Evolutionary conservation across 1,284 basidiomycete genomes (phyloP).

Genomic region (Cerioporus squamosus): DNA sequence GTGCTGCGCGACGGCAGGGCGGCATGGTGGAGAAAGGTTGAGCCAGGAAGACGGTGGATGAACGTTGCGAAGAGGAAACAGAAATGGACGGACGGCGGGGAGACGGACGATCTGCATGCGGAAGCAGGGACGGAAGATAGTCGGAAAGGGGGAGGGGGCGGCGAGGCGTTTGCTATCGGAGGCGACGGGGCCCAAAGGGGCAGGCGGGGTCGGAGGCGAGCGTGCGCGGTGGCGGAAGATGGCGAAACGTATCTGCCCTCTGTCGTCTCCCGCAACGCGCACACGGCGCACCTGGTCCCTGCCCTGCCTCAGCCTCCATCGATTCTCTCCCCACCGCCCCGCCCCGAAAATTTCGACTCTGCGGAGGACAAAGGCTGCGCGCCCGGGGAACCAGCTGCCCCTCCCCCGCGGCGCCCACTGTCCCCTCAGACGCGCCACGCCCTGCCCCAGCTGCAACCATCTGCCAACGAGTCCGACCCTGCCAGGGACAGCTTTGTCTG

Average conservation of each 20-base stretch:
- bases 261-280: background rate
- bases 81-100: conserved; percentile 3
- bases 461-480: conserved; percentile 1
- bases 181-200: conserved; percentile 7
- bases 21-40: background rate
- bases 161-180: conserved; percentile 16
- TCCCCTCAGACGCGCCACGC: background rate
- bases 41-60: background rate
- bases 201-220: conserved; percentile 1
- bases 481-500: background rate
- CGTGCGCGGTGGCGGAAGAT: conserved; percentile 15
- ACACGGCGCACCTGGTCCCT: background rate
- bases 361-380: background rate
- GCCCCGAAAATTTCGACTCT: conserved; percentile 1
- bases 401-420: background rate
- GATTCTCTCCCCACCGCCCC: conserved; percentile 4
- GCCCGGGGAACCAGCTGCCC: background rate
- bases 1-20: background rate
- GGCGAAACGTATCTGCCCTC: conserved; percentile 24
- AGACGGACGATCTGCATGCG: conserved; percentile 8
- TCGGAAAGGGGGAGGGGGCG: conserved; percentile 19
- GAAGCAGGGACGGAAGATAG: conserved; percentile 18
- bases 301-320: too few species aligned
- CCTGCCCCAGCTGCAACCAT: conserved; percentile 5
- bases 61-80: background rate